Percentiles rank a stretch among this genome's conserved stretches.
phyloP scores from a whole-genome alignment of 495 filamentous ascomycete species.

The Jackrogersella minutella region DNA sequence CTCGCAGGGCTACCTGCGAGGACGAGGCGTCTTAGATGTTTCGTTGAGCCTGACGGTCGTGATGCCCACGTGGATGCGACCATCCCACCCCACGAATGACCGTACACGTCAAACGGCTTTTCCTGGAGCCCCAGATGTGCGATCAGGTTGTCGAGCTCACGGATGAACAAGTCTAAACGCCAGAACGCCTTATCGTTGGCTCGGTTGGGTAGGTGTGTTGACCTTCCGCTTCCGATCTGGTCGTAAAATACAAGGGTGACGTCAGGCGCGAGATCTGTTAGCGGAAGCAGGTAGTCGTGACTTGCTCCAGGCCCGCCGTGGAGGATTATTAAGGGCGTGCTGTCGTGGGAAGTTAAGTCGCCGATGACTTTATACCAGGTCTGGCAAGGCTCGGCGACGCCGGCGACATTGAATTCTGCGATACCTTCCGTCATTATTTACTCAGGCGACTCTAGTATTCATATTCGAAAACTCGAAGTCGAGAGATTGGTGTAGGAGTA shows the following conservation, averaged over 20 bases:
- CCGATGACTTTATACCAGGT: conserved; percentile 53
- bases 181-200: conserved; percentile 55
- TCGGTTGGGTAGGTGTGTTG: conserved; percentile 56
- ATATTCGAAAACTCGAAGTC: too few relatives aligned
- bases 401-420: conserved; percentile 39
- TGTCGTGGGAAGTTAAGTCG: conserved; percentile 33
- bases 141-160: conserved; percentile 60
- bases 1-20: conserved; percentile 36
- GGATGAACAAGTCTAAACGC: conserved; percentile 55
- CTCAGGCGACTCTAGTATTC: too few relatives aligned
- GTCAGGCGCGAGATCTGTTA: conserved; percentile 45
- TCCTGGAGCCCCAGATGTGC: conserved; percentile 47
- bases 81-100: conserved; percentile 64
- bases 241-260: conserved; percentile 62
- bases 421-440: too few relatives aligned
- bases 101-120: conserved; percentile 52
- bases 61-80: conserved; percentile 51
- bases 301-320: conserved; percentile 59
- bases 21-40: conserved; percentile 37
- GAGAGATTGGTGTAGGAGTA: too few relatives aligned
- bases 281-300: conserved; percentile 53
- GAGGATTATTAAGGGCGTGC: conserved; percentile 51
- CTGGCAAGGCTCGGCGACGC: conserved; percentile 35
- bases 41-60: conserved; percentile 31
- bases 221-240: conserved; percentile 59